Percentiles rank a stretch among this genome's conserved stretches.
Conservation (phyloP, 2,329 filamentous ascomycete species). For the Verticillium nonalfalfae region DNA sequence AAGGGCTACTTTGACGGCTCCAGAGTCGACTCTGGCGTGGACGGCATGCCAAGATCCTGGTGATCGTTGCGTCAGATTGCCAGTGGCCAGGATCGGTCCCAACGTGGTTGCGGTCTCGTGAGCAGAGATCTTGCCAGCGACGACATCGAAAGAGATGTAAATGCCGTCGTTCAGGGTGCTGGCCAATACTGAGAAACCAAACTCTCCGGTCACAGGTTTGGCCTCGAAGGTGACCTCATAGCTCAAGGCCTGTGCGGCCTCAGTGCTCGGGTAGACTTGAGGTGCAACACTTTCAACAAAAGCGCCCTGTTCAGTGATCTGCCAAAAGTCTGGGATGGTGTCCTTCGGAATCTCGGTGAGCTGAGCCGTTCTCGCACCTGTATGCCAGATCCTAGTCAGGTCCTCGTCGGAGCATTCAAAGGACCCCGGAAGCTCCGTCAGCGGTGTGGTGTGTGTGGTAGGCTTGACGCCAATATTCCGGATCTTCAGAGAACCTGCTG, state of each 20-base stretch:
- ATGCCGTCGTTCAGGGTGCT: slow-evolving; percentile 22
- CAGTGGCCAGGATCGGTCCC: neutral
- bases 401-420: slow-evolving; percentile 20
- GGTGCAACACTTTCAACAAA: slow-evolving; percentile 19
- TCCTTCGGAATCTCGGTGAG: slow-evolving; percentile 19
- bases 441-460: slow-evolving; percentile 13
- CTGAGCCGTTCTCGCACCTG: slow-evolving; percentile 23
- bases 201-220: slow-evolving; percentile 19
- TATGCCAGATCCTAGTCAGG: slow-evolving; percentile 21
- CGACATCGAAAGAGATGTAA: slow-evolving; percentile 18
- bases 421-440: slow-evolving; percentile 17
- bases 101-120: slow-evolving; percentile 10
- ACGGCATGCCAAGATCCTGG: slow-evolving; percentile 9
- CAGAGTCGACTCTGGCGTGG: slow-evolving; percentile 10
- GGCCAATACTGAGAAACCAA: slow-evolving; percentile 21
- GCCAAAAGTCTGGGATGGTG: slow-evolving; percentile 18
- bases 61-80: neutral
- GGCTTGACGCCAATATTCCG: slow-evolving; percentile 19
- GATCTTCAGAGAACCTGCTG: slow-evolving; percentile 17
- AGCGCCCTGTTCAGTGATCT: slow-evolving; percentile 18
- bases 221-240: slow-evolving; percentile 18
- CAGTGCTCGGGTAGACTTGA: slow-evolving; percentile 12
- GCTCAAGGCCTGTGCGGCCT: slow-evolving; percentile 11
- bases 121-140: slow-evolving; percentile 6
- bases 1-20: slow-evolving; percentile 12